These are phyloP conservation scores for Termitomyces sp. DNA, from an alignment of 768 basidiomycete genomes.

Conservation along the genomic window DNA sequence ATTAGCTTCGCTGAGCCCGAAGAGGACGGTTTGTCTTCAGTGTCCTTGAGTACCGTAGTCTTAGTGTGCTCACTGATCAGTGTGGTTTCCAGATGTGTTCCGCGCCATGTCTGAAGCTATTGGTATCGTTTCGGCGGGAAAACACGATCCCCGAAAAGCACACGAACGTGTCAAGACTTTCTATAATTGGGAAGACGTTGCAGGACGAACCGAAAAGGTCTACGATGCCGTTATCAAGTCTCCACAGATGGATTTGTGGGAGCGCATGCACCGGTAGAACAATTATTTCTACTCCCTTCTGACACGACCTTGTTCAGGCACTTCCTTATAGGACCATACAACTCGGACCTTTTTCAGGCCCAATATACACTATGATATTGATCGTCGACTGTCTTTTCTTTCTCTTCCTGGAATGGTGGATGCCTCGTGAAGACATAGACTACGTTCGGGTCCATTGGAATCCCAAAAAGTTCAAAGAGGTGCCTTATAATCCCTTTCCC, in stretches of 20 bases:
- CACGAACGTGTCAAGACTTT: conserved; percentile 76
- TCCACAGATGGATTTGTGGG: conserved; percentile 64
- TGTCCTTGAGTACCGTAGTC: background rate
- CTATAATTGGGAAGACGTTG: conserved; percentile 83
- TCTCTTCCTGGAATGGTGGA: conserved; percentile 75
- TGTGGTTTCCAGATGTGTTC: conserved; percentile 60
- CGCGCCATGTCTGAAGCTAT: conserved; percentile 82
- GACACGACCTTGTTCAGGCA: background rate
- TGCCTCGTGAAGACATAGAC: conserved; percentile 74
- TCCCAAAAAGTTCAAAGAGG: conserved; percentile 29
- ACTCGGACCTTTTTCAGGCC: conserved; percentile 76
- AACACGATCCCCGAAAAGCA: conserved; percentile 69
- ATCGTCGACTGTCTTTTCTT: conserved; percentile 90
- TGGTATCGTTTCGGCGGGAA: conserved; percentile 52
- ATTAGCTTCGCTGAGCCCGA: conserved; percentile 93
- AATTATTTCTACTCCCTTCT: background rate
- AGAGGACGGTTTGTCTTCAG: conserved; percentile 67
- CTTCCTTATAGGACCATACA: conserved; percentile 54
- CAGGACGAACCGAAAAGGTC: conserved; percentile 77
- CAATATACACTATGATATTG: conserved; percentile 84
- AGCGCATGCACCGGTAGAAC: conserved; percentile 65
- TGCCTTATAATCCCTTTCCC: conserved; percentile 9
- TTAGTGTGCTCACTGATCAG: background rate
- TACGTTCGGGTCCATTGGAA: conserved; percentile 68
- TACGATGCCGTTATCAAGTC: conserved; percentile 65